Conservation (phyloP, 495 filamentous ascomycete genomes). For the Letharia columbiana region DNA sequence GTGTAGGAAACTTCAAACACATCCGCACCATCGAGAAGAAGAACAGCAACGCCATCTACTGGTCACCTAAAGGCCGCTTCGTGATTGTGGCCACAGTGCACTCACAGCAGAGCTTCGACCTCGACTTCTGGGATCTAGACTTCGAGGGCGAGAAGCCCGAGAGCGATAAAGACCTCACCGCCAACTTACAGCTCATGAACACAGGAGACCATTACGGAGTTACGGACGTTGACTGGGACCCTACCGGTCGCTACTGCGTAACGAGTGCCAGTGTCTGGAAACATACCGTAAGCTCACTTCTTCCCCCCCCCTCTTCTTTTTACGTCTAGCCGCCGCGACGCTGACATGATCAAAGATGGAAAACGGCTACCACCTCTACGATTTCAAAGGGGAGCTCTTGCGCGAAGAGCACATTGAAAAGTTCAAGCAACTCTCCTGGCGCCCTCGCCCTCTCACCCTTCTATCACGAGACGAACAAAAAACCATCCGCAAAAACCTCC, state of each 20-base stretch:
- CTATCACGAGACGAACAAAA: slow-evolving; percentile 94
- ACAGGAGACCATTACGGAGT: slow-evolving; percentile 93
- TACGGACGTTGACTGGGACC: slow-evolving; percentile 96
- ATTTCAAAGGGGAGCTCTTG: slow-evolving; percentile 83
- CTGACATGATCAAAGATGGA: slow-evolving; percentile 60
- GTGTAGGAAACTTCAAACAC: slow-evolving; percentile 87
- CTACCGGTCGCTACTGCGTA: slow-evolving; percentile 86
- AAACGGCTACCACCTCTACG: slow-evolving; percentile 96
- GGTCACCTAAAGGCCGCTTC: slow-evolving; percentile 95
- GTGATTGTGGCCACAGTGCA: slow-evolving; percentile 86
- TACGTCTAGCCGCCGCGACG: no score
- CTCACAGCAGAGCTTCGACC: slow-evolving; percentile 83
- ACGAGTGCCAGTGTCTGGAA: slow-evolving; percentile 92
- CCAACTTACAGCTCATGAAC: slow-evolving; percentile 88
- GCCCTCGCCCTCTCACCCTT: slow-evolving; percentile 79
- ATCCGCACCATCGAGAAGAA: slow-evolving; percentile 93
- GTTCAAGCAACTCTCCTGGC: slow-evolving; percentile 96
- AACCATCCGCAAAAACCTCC: slow-evolving; percentile 92
- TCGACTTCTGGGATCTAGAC: slow-evolving; percentile 96
- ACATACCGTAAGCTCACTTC: slow-evolving; percentile 60
- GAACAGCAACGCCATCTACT: slow-evolving; percentile 98
- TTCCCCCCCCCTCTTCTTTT: background rate
- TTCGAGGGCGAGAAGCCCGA: slow-evolving; percentile 95
- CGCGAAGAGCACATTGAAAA: slow-evolving; percentile 90
- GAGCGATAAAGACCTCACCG: slow-evolving; percentile 84